Base-by-base conservation (phyloP, 2,329 filamentous ascomycete genomes). In the Mariannaea sp. region DNA sequence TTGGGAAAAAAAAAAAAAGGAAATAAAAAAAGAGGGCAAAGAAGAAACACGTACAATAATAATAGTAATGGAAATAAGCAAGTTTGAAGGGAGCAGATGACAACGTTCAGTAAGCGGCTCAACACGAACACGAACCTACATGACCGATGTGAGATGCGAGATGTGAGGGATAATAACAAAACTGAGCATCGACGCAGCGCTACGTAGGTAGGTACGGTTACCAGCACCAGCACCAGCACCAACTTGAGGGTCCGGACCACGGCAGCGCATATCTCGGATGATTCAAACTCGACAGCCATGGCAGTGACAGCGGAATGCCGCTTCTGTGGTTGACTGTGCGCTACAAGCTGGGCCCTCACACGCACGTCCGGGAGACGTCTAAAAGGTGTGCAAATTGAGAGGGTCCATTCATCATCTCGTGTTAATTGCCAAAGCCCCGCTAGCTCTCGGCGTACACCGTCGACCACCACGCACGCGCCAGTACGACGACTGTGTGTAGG, bases 331-430 rank as follows among this genome's bases (percentile, higher is more conserved):
- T n/a, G 33, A 17, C 35, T 24, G 35, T 38, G 33, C 38, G 20
- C 22, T 36, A n/a, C 45, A 30, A 20, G 20, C 45, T 41, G 27
- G 27, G 26, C 26, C 36, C 45, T 49, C 35, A 9, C 27, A 33
- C 27, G 44, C 30, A 47, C 42, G 30, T 48, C 49, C 38, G 14
- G 41, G 30, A 38, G 45, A 47, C 30, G 20, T 17, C 33, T 45
- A 41, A 49, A 24, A 41, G n/a, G 40, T 54, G 26, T 17, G 44
- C 44, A 58, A 66, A 62, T 62, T 66, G 61, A 60, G 56, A 65
- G 63, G 64, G 63, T 60, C 63, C 63, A 65, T 66, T 55, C 61
- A 58, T 65, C 59, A 66, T 66, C 63, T 66, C 64, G 61, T 66
- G 64, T 66, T 65, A 58, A 65, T 65, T 65, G 59, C 58, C 48